phyloP scores from a whole-genome alignment of 495 filamentous ascomycete genomes.

The Penicillium mononematosum region DNA sequence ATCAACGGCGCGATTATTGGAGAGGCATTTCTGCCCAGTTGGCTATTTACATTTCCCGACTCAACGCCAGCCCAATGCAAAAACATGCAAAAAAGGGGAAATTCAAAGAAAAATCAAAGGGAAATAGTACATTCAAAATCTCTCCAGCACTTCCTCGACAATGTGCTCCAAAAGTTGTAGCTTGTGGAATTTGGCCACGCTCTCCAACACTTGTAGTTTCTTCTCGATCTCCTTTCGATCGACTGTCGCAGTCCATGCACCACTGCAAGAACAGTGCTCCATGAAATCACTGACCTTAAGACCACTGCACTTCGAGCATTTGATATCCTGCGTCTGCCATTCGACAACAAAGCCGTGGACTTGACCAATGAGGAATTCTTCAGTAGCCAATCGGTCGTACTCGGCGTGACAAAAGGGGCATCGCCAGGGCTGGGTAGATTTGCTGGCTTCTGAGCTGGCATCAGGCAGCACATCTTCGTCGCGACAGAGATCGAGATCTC shows the following conservation, averaged over 20 bases:
- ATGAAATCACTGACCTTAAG: conserved; percentile 84
- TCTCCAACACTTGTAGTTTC: conserved; percentile 64
- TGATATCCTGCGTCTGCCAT: conserved; percentile 89
- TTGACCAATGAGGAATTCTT: conserved; percentile 77
- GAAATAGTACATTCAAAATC: conserved; percentile 2
- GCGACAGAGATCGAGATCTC: conserved; percentile 92
- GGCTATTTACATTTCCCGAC: background rate
- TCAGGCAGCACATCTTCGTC: conserved; percentile 77
- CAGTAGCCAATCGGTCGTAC: conserved; percentile 72
- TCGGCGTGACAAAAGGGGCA: conserved; percentile 75
- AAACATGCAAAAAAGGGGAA: conserved; percentile 15
- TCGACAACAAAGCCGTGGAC: conserved; percentile 71
- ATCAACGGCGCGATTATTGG: conserved; percentile 3
- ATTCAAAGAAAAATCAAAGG: background rate
- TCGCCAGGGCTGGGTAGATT: conserved; percentile 61
- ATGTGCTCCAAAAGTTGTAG: conserved; percentile 77
- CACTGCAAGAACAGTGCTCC: conserved; percentile 94
- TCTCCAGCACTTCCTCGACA: conserved; percentile 58
- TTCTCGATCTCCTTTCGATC: conserved; percentile 65
- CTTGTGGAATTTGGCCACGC: conserved; percentile 74
- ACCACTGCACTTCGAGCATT: conserved; percentile 60
- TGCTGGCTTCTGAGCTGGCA: conserved; percentile 33
- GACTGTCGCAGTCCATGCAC: conserved; percentile 73
- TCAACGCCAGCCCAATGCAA: conserved; percentile 11
- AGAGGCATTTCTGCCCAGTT: background rate